Conservation (phyloP, 208 protist species). For the Trypanosoma lewisi region DNA sequence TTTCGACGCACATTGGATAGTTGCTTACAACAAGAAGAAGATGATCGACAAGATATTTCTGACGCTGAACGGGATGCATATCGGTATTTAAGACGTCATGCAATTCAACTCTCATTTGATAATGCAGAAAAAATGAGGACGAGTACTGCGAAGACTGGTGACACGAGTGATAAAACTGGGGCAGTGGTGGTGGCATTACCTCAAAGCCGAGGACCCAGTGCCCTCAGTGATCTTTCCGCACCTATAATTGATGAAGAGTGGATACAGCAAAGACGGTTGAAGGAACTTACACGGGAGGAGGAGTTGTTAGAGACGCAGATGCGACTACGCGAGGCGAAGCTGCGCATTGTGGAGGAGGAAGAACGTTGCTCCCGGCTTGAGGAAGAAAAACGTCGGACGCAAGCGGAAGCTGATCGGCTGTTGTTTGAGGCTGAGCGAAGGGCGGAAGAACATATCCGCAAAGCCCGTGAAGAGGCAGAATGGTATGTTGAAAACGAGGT, state of each 20-base stretch:
- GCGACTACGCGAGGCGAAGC: slow-evolving; percentile 59
- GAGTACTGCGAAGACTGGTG: not conserved
- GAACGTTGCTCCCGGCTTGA: slow-evolving; percentile 18
- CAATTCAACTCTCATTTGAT: not conserved
- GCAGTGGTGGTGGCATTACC: not conserved
- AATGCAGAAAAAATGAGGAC: not conserved
- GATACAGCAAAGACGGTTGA: slow-evolving; percentile 27
- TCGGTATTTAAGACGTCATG: slow-evolving; percentile 16
- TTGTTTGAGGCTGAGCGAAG: slow-evolving; percentile 42
- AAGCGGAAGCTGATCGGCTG: slow-evolving; percentile 22
- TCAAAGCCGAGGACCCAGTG: not conserved
- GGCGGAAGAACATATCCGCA: slow-evolving; percentile 50
- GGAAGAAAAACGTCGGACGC: slow-evolving; percentile 5
- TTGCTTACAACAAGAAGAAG: slow-evolving; percentile 38
- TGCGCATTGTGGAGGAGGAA: slow-evolving; percentile 47
- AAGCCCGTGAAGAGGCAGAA: slow-evolving; percentile 38
- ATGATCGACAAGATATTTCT: slow-evolving; percentile 33
- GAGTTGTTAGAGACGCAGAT: slow-evolving; percentile 43
- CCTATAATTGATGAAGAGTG: slow-evolving; percentile 20
- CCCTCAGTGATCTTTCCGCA: not conserved
- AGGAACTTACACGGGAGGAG: slow-evolving; percentile 31
- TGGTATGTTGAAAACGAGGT: slow-evolving; percentile 35
- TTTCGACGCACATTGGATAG: slow-evolving; percentile 26
- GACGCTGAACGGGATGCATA: slow-evolving; percentile 48
- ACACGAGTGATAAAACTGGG: not conserved